Evolutionary conservation across 225 moss, liverwort and hornwort genomes (phyloP).

Genomic region (Anthoceros angustus): DNA sequence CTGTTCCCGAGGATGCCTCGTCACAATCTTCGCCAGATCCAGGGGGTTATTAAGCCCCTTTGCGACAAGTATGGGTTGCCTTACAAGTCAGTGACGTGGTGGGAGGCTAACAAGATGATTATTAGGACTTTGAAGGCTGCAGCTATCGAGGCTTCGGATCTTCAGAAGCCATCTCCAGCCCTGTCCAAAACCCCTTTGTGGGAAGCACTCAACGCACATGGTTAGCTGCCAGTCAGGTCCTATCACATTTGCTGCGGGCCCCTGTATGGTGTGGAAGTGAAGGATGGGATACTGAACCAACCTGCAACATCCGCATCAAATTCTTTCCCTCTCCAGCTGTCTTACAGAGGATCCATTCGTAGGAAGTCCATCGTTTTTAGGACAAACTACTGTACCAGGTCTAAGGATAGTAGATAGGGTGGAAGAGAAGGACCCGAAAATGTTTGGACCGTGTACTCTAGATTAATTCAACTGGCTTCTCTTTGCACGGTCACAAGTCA

Average conservation of each 20-base stretch:
- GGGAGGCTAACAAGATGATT: conserved; percentile 87
- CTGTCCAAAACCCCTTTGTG: conserved; percentile 70
- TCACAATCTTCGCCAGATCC: conserved; percentile 80
- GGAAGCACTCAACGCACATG: conserved; percentile 77
- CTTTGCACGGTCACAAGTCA: background rate
- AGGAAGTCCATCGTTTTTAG: too few relatives aligned
- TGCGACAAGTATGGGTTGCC: conserved; percentile 81
- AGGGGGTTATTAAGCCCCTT: conserved; percentile 56
- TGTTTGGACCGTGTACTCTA: too few relatives aligned
- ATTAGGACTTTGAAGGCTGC: conserved; percentile 59
- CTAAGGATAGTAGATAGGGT: too few relatives aligned
- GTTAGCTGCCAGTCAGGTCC: conserved; percentile 18
- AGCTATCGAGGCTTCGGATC: conserved; percentile 74
- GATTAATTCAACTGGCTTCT: too few relatives aligned
- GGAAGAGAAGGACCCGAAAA: too few relatives aligned
- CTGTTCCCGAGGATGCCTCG: conserved; percentile 88
- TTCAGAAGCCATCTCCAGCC: conserved; percentile 48
- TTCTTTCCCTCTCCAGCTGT: too few relatives aligned
- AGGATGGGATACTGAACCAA: too few relatives aligned
- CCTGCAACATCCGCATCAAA: too few relatives aligned
- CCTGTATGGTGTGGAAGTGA: too few relatives aligned
- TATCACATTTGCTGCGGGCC: too few relatives aligned
- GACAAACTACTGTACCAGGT: too few relatives aligned
- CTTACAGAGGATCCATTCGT: too few relatives aligned
- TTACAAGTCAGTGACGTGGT: conserved; percentile 71